A percentile compares a stretch with the other conserved stretches of the same genome.
phyloP scores from a whole-genome alignment of 2,329 filamentous ascomycete genomes.

The Fusarium sp. region DNA sequence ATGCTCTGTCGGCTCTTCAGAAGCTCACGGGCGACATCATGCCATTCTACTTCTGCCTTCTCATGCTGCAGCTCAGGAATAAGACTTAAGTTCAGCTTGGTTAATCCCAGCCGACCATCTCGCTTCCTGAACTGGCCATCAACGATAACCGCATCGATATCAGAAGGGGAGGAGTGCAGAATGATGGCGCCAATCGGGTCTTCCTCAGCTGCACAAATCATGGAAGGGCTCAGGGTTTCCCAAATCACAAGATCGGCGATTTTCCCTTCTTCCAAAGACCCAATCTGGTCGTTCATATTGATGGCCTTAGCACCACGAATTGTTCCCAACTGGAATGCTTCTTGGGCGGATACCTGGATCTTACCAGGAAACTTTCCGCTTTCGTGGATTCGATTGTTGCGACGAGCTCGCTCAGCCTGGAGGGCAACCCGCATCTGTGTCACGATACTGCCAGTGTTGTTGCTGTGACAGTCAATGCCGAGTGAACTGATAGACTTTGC shows the following conservation, averaged over 20 bases:
- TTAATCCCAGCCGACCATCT: neutral
- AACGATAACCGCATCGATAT: slow-evolving; percentile 8
- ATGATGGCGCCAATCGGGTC: slow-evolving; percentile 9
- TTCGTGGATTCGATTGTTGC: neutral
- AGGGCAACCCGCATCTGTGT: slow-evolving; percentile 7
- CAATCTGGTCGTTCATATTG: neutral
- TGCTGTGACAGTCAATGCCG: slow-evolving; percentile 8
- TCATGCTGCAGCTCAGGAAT: neutral
- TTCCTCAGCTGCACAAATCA: slow-evolving; percentile 10
- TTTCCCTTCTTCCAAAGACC: slow-evolving; percentile 3
- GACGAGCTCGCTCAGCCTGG: slow-evolving; percentile 5
- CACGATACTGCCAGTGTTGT: neutral
- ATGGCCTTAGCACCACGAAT: slow-evolving; percentile 3
- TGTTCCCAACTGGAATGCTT: slow-evolving; percentile 3
- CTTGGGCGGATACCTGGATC: neutral
- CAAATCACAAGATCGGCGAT: slow-evolving; percentile 7
- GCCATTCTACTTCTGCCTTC: neutral
- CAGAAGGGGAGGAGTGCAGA: neutral
- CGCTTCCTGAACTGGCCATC: slow-evolving; percentile 16
- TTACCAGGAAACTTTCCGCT: neutral
- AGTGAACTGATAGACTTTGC: slow-evolving; percentile 2
- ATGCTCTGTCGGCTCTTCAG: neutral
- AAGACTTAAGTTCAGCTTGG: neutral
- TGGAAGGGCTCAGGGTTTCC: slow-evolving; percentile 2
- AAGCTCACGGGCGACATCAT: neutral